Evolutionary conservation across 257 asterid species (phyloP).

Genomic region (Mitragyna speciosa): DNA sequence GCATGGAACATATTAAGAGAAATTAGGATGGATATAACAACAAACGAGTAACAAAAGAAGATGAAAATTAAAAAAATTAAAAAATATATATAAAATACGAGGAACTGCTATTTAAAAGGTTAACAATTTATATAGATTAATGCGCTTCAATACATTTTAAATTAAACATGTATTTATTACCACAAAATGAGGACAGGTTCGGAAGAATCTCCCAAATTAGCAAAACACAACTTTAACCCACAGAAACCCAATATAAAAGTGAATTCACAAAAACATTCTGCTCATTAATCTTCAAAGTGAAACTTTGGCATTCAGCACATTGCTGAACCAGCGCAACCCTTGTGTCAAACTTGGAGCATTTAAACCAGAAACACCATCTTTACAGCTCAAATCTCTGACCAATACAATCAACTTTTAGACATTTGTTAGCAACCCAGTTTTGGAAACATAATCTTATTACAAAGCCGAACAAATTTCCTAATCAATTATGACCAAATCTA

Average conservation of each 20-base stretch:
- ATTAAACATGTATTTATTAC: background rate
- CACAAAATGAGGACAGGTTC: background rate
- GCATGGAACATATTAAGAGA: background rate
- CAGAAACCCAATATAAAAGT: background rate
- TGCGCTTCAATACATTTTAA: background rate
- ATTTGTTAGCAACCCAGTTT: background rate
- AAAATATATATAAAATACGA: no score
- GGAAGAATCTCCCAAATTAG: conserved; percentile 4
- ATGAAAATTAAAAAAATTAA: background rate
- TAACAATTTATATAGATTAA: background rate
- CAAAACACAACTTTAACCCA: background rate
- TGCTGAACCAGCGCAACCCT: background rate
- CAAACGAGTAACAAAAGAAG: background rate
- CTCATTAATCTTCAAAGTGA: background rate
- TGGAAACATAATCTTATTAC: background rate
- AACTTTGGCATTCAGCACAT: background rate
- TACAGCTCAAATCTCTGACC: background rate
- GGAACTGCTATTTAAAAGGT: background rate
- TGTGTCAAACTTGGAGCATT: background rate
- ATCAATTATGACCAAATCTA: conserved; percentile 4
- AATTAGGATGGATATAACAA: background rate
- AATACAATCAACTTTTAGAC: background rate
- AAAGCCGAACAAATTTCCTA: background rate
- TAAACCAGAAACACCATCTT: background rate
- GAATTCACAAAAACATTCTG: background rate